A percentile compares a stretch with the other conserved stretches of the same genome.
phyloP scores from a whole-genome alignment of 345 rosid genomes.

The Gossypium raimondii region DNA sequence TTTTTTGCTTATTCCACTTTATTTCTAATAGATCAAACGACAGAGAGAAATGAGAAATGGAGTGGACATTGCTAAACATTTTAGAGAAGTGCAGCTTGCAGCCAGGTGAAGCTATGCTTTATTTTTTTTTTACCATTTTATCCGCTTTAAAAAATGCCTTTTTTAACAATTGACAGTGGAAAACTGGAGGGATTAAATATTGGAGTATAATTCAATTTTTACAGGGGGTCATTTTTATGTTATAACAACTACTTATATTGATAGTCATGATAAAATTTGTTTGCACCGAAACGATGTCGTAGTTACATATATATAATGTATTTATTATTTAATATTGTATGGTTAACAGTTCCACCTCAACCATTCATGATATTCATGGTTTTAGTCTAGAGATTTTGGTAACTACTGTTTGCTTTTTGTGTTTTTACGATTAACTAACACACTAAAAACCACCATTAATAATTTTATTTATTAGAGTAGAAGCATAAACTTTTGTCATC shows the following conservation, averaged over 20 bases:
- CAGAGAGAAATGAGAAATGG: background rate
- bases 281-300: background rate
- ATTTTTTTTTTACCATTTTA: background rate
- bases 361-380: background rate
- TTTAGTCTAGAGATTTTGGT: background rate
- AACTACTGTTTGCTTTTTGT: background rate
- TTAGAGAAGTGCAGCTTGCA: background rate
- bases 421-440: background rate
- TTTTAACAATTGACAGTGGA: background rate
- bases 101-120: background rate
- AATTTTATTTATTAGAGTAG: background rate
- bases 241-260: background rate
- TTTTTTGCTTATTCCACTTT: slow-evolving; percentile 20
- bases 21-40: background rate
- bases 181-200: background rate
- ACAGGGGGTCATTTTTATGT: background rate
- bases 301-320: background rate
- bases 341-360: background rate
- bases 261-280: background rate
- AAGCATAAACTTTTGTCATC: background rate
- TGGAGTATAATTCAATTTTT: background rate
- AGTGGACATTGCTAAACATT: slow-evolving; percentile 23
- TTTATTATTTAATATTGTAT: background rate
- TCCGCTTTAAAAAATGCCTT: slow-evolving; percentile 6
- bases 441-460: too few relatives aligned